Evolutionary conservation across 352 stramenopile genomes (phyloP), one percentile per base, ranked within the genome.

Genomic region (Phytophthora pseudosyringae): DNA sequence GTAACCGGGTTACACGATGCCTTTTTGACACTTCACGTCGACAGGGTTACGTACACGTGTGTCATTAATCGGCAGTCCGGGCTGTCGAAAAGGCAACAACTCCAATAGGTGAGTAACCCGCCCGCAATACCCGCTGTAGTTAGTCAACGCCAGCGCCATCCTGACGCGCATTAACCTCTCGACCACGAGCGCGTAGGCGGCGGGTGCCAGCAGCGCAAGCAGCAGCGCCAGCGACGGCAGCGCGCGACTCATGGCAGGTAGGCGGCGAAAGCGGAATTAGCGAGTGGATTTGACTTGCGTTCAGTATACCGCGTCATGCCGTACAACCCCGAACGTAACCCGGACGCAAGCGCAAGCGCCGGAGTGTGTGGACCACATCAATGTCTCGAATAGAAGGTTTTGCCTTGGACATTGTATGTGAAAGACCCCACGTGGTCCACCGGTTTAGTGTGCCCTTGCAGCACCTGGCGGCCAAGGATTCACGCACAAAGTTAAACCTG

Each of bases 51-150:
- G 66, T 83, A 90, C 79, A 93, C 82, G 65, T 91, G 84, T 5
- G 82, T 90, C 72, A 90, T 69, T 44, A 83, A 59, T 18, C 68
- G 53, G 61, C 79, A 88, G 47, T 69, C 63, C 8, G 84, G 81
- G 25, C 84, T 92, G 64, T 58, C 29, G 8, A 54, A 46, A 59
- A 48, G 29, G 11, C 40, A 67, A 54, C 9, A 67, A 50, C 40
- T 25, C 48, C 10, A 66, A 41, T 58, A 69, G 35, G 25, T 59
- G 40, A 45, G 46, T 50, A 31, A 35, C 13, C n/a, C 25, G n/a
- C 21, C 18, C 16, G 35, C 9, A 46, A 28, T 46, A 33, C 28
- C 12, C 33, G 18, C 38, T 52, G 28, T 21, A 15, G 26, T 11
- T 36, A 32, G 8, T 35, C 21, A 21, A 15, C 21, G 7, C 43